A percentile compares a stretch with the other conserved stretches of the same genome.
These are phyloP conservation scores for Fragilariopsis cylindrus DNA, from an alignment of 108 stramenopile genomes.

Conservation along the genomic window DNA sequence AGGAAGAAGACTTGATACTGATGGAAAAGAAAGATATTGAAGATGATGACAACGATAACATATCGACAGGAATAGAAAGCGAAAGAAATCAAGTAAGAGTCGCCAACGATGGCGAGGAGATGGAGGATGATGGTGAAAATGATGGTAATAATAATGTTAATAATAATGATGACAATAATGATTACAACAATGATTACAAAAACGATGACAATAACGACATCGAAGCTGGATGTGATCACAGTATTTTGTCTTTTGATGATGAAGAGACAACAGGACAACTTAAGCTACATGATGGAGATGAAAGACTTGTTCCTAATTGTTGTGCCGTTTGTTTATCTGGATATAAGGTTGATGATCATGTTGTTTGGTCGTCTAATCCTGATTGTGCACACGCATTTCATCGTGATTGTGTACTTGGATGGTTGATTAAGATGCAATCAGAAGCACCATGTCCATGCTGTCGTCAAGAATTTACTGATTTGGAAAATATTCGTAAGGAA, in stretches of 20 bases:
- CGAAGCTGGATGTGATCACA: constrained; percentile 18
- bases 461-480: constrained; percentile 63
- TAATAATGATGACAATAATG: not conserved
- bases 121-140: not conserved
- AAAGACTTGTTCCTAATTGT: constrained; percentile 51
- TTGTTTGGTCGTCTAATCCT: constrained; percentile 53
- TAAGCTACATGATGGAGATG: constrained; percentile 3
- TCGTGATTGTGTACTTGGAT: constrained; percentile 68
- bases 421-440: constrained; percentile 67
- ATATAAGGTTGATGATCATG: constrained; percentile 55
- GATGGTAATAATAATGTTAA: not conserved
- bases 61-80: not conserved
- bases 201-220: not conserved
- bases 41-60: not conserved
- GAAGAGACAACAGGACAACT: constrained; percentile 14
- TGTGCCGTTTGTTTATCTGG: constrained; percentile 73
- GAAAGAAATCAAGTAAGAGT: not conserved
- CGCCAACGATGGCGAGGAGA: not conserved
- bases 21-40: not conserved
- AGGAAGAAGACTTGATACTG: constrained; percentile 26
- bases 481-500: constrained; percentile 37
- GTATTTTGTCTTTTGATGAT: constrained; percentile 20
- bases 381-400: constrained; percentile 74
- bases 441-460: constrained; percentile 72
- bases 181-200: not conserved